phyloP scores from a whole-genome alignment of 2,329 filamentous ascomycete genomes.

The Berkeleyomyces rouxiae region DNA sequence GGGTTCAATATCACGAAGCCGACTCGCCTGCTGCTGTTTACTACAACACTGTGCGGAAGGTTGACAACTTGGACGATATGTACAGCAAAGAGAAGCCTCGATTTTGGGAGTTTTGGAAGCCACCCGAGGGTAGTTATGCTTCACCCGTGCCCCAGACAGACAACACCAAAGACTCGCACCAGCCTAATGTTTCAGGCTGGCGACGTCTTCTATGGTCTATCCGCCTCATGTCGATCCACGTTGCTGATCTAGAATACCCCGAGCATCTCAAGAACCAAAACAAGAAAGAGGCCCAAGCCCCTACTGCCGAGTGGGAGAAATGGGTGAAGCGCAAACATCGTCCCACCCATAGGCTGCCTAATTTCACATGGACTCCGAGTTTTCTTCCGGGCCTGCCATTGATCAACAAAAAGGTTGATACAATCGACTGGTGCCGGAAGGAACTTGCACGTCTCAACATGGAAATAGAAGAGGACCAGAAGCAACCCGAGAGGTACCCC shows the following conservation, averaged over 20 bases:
- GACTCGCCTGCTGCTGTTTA: background rate
- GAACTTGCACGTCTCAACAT: slow-evolving; percentile 76
- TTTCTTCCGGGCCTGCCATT: slow-evolving; percentile 71
- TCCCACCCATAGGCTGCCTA: slow-evolving; percentile 64
- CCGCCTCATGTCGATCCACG: slow-evolving; percentile 18
- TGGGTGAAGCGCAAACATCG: slow-evolving; percentile 70
- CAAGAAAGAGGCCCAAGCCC: slow-evolving; percentile 39
- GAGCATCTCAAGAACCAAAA: slow-evolving; percentile 46
- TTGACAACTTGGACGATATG: slow-evolving; percentile 33
- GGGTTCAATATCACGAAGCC: slow-evolving; percentile 6
- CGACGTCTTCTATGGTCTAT: slow-evolving; percentile 18
- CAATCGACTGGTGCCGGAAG: slow-evolving; percentile 77
- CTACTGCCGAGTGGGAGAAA: slow-evolving; percentile 49
- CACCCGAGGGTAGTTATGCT: slow-evolving; percentile 41
- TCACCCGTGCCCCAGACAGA: slow-evolving; percentile 43
- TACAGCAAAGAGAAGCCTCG: slow-evolving; percentile 28
- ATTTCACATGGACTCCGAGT: slow-evolving; percentile 32
- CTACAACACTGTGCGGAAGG: slow-evolving; percentile 37
- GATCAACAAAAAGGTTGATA: slow-evolving; percentile 81
- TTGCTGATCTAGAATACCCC: slow-evolving; percentile 40
- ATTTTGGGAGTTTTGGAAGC: slow-evolving; percentile 51
- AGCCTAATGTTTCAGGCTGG: slow-evolving; percentile 30
- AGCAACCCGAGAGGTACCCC: slow-evolving; percentile 69
- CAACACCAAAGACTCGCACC: slow-evolving; percentile 23
- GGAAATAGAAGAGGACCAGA: slow-evolving; percentile 83